Evolutionary conservation across 495 filamentous ascomycete species (phyloP).

Genomic region (Neurospora hispaniola): DNA sequence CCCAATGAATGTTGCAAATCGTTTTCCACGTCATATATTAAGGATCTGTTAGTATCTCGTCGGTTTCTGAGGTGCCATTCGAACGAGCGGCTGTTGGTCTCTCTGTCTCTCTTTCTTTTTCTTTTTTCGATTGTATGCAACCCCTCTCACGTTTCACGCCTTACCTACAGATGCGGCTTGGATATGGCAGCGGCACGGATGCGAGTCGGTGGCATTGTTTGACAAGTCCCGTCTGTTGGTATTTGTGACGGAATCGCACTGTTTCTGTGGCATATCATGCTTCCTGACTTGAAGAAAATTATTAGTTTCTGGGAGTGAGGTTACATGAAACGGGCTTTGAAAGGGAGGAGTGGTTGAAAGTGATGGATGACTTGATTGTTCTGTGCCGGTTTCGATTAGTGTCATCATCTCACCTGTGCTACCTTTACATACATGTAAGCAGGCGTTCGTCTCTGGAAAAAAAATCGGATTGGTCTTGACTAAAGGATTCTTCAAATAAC

Average conservation of each 20-base stretch:
- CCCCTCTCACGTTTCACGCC: not conserved
- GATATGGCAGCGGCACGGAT: not conserved
- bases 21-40: not conserved
- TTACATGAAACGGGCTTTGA: not conserved
- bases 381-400: not conserved
- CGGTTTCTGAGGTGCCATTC: not conserved
- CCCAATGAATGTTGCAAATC: not conserved
- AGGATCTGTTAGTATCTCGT: not conserved
- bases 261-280: not conserved
- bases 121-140: not conserved
- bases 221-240: not conserved
- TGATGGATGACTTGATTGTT: not conserved
- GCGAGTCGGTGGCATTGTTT: not conserved
- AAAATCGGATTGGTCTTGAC: no score
- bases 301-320: not conserved
- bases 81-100: not conserved
- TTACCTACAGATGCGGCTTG: not conserved
- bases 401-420: not conserved
- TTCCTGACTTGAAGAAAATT: not conserved
- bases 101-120: not conserved
- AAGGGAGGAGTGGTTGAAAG: not conserved
- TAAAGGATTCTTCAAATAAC: no score
- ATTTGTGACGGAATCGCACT: not conserved
- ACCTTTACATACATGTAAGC: not conserved
- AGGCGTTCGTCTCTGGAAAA: no score